Base-by-base conservation (phyloP, 768 basidiomycete genomes). In the Russula virescens region DNA sequence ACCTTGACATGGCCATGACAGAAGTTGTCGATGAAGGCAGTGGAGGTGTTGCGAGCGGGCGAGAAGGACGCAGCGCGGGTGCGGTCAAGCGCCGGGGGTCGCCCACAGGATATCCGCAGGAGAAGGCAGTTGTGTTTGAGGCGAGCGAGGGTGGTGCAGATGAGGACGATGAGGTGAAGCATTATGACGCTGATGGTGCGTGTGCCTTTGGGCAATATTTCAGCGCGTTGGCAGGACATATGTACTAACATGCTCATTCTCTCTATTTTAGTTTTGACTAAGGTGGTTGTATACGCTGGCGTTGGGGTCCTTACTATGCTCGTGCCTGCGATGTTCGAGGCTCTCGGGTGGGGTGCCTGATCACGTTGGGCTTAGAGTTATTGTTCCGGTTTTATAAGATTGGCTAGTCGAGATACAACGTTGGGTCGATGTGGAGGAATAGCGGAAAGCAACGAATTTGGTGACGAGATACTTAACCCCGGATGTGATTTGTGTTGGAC, bases 211-310 rank as follows among this genome's bases (percentile, higher is more conserved):
- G n/a, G n/a, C 26, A 6, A 38, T 38, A 9, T 59, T 60, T 47
- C n/a, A n/a, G n/a, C n/a, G n/a, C n/a, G n/a, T n/a, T 55, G n/a
- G 0, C 56, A 70, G 40, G 38, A 35, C 23, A 43, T 10, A 2
- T n/a, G n/a, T 31, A 34, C 52, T n/a, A 23, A 9, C 25, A 7
- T 46, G 59, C 70, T 34, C 63, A 10, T 35, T 26, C 63, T 23
- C 50, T 25, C 34, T 21, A 1, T 34, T 40, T 21, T 43, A 93
- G 92, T 94, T 9, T 73, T 94, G 64, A 94, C 93, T 28, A 95
- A 94, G 76, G 85, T 94, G 14, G 84, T 92, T 48, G 94, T 95
- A 5, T 96, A 98, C 71, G 80, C 82, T 55, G 94, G 95, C 0
- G 96, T 98, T 63, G 92, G 83, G 0, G 73, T 88, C 14, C 70